These are phyloP conservation scores for Geopyxis carbonaria DNA, from an alignment of 495 filamentous ascomycete species.

Conservation along the genomic window DNA sequence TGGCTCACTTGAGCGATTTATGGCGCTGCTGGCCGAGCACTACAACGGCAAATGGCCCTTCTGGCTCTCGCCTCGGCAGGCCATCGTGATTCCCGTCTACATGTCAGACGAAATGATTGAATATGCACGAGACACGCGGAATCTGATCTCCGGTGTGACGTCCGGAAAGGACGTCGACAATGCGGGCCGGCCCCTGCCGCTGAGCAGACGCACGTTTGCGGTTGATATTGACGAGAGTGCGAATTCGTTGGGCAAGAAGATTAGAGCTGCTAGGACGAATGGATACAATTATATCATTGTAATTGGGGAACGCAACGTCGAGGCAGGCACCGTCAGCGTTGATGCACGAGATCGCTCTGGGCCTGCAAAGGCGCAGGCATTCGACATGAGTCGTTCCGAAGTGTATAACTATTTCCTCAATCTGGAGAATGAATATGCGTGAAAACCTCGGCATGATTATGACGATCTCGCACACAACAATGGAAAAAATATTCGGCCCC, in stretches of 20 bases:
- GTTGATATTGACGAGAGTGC: slow-evolving; percentile 56
- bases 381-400: slow-evolving; percentile 14
- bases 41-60: slow-evolving; percentile 74
- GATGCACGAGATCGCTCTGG: slow-evolving; percentile 4
- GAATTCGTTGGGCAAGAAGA: slow-evolving; percentile 48
- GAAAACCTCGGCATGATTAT: too few relatives aligned
- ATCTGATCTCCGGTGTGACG: slow-evolving; percentile 29
- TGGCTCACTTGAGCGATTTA: slow-evolving; percentile 70
- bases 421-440: slow-evolving; percentile 20
- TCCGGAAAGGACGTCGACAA: slow-evolving; percentile 3
- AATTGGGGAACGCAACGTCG: slow-evolving; percentile 34
- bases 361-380: background rate
- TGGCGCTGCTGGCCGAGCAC: slow-evolving; percentile 75
- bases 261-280: slow-evolving; percentile 51
- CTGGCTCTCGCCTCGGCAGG: slow-evolving; percentile 76
- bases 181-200: slow-evolving; percentile 25
- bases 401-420: slow-evolving; percentile 18
- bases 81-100: slow-evolving; percentile 60
- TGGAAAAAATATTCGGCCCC: background rate
- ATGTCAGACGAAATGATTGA: slow-evolving; percentile 37
- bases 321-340: slow-evolving; percentile 15
- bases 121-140: slow-evolving; percentile 36
- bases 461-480: background rate
- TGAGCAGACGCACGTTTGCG: slow-evolving; percentile 36
- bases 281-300: slow-evolving; percentile 61